A percentile compares a stretch with the other conserved stretches of the same genome.
phyloP scores from a whole-genome alignment of 2,329 filamentous ascomycete genomes.

The Hortaea sp. region DNA sequence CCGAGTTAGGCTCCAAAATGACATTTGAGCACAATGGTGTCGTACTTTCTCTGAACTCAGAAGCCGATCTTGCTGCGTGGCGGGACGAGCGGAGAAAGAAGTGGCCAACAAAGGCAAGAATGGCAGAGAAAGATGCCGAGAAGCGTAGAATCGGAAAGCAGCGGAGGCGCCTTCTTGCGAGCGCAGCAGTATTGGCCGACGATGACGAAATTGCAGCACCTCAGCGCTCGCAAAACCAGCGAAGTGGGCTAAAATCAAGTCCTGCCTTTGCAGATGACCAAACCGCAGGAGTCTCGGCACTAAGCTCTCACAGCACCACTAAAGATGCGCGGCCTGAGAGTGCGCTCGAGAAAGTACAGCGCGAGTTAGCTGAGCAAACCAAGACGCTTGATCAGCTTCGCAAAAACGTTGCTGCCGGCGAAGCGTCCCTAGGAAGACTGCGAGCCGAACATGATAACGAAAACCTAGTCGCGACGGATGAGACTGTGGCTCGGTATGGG shows the following conservation, averaged over 20 bases:
- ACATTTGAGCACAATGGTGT: slow-evolving; percentile 47
- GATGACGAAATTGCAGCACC: background rate
- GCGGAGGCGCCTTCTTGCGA: slow-evolving; percentile 23
- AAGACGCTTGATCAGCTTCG: slow-evolving; percentile 24
- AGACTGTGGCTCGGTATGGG: background rate
- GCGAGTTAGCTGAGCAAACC: slow-evolving; percentile 9
- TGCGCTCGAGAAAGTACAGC: slow-evolving; percentile 9
- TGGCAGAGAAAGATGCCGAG: slow-evolving; percentile 42
- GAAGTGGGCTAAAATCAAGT: background rate
- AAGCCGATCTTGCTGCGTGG: slow-evolving; percentile 67
- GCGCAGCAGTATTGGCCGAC: slow-evolving; percentile 7
- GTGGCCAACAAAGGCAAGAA: slow-evolving; percentile 67
- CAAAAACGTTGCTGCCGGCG: slow-evolving; percentile 16
- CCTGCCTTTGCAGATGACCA: background rate
- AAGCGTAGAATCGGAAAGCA: slow-evolving; percentile 20
- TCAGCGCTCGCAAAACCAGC: background rate
- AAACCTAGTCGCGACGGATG: background rate
- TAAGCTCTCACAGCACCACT: background rate
- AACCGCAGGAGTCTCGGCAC: background rate
- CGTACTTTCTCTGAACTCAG: slow-evolving; percentile 42
- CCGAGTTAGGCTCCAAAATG: slow-evolving; percentile 23
- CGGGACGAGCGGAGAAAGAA: slow-evolving; percentile 69
- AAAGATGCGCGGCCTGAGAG: slow-evolving; percentile 1
- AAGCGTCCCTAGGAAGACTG: slow-evolving; percentile 4
- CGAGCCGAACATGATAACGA: background rate